Evolutionary conservation across 305 asterid species (phyloP), one percentile per base, ranked within the genome.

Genomic region (Vinca major): DNA sequence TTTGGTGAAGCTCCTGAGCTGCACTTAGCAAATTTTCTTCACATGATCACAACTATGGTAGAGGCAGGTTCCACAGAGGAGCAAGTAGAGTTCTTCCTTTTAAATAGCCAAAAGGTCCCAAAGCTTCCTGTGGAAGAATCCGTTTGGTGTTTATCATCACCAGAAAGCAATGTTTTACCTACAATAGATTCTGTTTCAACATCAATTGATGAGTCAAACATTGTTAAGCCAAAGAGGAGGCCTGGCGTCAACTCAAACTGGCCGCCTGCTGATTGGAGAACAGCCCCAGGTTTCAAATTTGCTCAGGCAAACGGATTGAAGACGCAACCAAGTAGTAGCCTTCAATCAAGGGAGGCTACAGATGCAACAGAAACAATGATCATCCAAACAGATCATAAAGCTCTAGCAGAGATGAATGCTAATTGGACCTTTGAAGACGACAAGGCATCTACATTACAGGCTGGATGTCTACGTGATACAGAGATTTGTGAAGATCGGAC

Each of bases 1-100:
- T 75, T 64, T 65, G 71, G 72, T 49, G 94, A 86, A 71, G 63
- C 76, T 79, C 87, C 87, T 2, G 84, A 89, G 52, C 72, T 93
- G 84, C 92, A 86, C 70, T 72, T 93, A 39, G 97, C 96, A 12
- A 93, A 90, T 80, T 90, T 93, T 80, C 95, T 90, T 71, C 95
- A 84, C 80, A 86, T 93, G 95, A 80, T 90, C 72, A 85, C 88
- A 4, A 83, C 86, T 45, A 85, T 86, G 96, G 91, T 87, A 11
- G 81, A 84, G 75, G 86, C 99, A 69, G 96, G 97, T 75, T 81
- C 96, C 53, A 77, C 82, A 14, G 86, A 84, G 80, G 95, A 93
- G 86, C 94, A 90, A 79, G 81, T 73, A 8, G 99, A 90, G 76
- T 71, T 68, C 76, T 90, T 90, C 80, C 82, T 93, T 65, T 57